Conservation (phyloP, 768 basidiomycete genomes). For the Strobilomyces confusus region DNA sequence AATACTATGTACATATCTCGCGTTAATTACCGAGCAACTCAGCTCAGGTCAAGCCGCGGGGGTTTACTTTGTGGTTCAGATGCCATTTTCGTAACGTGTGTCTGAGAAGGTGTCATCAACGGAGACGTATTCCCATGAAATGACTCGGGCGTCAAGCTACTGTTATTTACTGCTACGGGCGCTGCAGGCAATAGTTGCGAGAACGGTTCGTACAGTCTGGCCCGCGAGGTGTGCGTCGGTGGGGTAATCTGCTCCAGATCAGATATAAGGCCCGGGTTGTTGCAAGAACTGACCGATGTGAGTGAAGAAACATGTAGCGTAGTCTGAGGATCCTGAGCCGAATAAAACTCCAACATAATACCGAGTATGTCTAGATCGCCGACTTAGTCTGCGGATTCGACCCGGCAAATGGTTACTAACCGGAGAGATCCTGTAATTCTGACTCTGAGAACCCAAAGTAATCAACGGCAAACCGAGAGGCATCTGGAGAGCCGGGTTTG, state of each 20-base stretch:
- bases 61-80: conserved; percentile 18
- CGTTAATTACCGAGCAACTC: conserved; percentile 1
- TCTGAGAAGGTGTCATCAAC: conserved; percentile 27
- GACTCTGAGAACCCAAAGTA: conserved; percentile 59
- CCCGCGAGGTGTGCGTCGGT: conserved; percentile 39
- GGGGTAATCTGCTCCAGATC: conserved; percentile 42
- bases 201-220: conserved; percentile 39
- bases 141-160: conserved; percentile 53
- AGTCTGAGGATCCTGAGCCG: conserved; percentile 50
- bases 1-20: background rate
- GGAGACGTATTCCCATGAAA: conserved; percentile 59
- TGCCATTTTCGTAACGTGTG: conserved; percentile 8
- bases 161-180: conserved; percentile 28
- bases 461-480: conserved; percentile 62
- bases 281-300: conserved; percentile 41
- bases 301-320: conserved; percentile 51
- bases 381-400: conserved; percentile 3
- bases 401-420: conserved; percentile 33
- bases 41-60: conserved; percentile 28
- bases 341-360: conserved; percentile 72
- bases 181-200: conserved; percentile 28
- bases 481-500: conserved; percentile 68
- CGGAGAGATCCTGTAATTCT: conserved; percentile 58
- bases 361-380: conserved; percentile 50
- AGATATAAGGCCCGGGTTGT: conserved; percentile 3